Evolutionary conservation across 1,284 basidiomycete species (phyloP), one percentile per base, ranked within the genome.

Genomic region (Erythrobasidium hasegawianum): DNA sequence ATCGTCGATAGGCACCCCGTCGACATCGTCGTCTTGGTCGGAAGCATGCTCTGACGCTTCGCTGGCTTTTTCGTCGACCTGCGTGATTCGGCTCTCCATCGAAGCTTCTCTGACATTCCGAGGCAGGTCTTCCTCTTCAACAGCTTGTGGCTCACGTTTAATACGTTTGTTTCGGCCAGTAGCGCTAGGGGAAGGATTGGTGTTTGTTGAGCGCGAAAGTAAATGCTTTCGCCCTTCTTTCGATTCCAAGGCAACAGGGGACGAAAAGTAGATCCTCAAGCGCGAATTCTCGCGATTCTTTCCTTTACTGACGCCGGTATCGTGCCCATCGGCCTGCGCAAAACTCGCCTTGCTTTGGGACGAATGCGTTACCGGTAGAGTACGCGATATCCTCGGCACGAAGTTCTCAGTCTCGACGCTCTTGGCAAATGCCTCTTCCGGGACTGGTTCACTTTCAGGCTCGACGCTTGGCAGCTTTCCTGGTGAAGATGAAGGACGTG

Each of bases 191-290:
- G 26, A n/a, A 18, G 53, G 41, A 33, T 33, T 33, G n/a, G 43
- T 24, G 43, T 24, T n/a, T 4, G 43, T 47, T 5, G 43, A 47
- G 43, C 43, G 61, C 26, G 53, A 16, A 11, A 47, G 20, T 11
- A 64, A 22, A 20, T 41, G 39, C 38, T 53, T 57, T 4, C 65
- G 59, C 24, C 53, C 39, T 11, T 58, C 68, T 20, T 65, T 59
- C 9, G 55, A 49, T 41, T 68, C 60, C 50, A 64, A 41, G 22
- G 56, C 10, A 9, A 71, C 38, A 14, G 72, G 72, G 3, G 72
- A 70, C 1, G 71, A 71, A 45, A 76, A 76, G 67, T 74, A 75
- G 43, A 76, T 72, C 0, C 74, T 65, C 1, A 76, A 54, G 11
- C 74, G 71, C 26, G 69, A 71, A 66, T 75, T 74, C 45, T 75